These are phyloP conservation scores for Eragrostis curvula DNA, from an alignment of 176 grass and related monocot species.

Conservation along the genomic window DNA sequence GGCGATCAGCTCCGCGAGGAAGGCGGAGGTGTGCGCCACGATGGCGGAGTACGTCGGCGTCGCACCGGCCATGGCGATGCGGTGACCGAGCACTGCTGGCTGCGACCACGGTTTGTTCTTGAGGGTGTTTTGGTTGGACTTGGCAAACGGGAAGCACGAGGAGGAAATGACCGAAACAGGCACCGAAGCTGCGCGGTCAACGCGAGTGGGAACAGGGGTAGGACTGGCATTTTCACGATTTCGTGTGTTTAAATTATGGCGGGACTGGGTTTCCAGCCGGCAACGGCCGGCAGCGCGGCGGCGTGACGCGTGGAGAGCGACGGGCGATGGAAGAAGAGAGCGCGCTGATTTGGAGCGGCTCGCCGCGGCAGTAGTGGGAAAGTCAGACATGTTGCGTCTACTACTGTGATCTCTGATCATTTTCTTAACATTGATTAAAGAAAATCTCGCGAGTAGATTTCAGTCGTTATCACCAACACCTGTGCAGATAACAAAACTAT, in stretches of 20 bases:
- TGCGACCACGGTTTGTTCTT: no score
- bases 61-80: conserved; percentile 46
- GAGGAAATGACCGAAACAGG: conserved; percentile 24
- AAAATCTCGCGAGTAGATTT: not conserved
- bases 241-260: conserved; percentile 49
- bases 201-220: not conserved
- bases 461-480: not conserved
- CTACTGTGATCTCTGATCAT: not conserved
- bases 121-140: conserved; percentile 9
- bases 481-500: not conserved
- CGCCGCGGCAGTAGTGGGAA: not conserved
- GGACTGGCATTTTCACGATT: not conserved
- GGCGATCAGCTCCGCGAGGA: conserved; percentile 58
- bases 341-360: not conserved
- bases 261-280: conserved; percentile 44
- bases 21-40: conserved; percentile 50
- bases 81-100: no score
- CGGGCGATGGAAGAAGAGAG: no score
- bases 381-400: conserved; percentile 15
- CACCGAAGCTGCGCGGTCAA: not conserved
- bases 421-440: not conserved
- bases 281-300: conserved; percentile 38
- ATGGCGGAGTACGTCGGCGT: conserved; percentile 31
- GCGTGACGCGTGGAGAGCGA: conserved; percentile 47
- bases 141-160: not conserved